Evolutionary conservation across 345 rosid species (phyloP), one percentile per base, ranked within the genome.

Genomic region (Carallia brachiata): DNA sequence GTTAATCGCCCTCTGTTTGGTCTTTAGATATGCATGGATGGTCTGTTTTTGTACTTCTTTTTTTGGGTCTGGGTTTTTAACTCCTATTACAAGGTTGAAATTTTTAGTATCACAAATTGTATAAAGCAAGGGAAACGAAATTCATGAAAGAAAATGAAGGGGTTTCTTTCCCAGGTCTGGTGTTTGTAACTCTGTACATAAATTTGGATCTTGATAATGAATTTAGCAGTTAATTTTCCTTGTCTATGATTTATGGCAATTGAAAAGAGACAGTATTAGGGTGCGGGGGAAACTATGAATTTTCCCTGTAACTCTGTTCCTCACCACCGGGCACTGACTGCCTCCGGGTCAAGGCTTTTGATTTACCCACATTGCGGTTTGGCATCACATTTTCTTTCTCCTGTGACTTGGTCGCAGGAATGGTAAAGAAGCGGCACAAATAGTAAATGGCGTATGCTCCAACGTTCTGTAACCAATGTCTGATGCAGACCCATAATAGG

Each of bases 61-160:
- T 68, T 23, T 1, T 62, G 58, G 54, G 75, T 68, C 40, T 79
- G 82, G 74, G 82, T 53, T 74, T 40, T 61, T 66, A 76, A 80
- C 50, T 76, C 52, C 61, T 69, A 54, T 71, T 55, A 65, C 47
- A 54, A 50, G 67, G 67, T 62, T 62, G 61, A 31, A 69, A 44
- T 53, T 27, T 23, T 10, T 61, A 63, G 75, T 62, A 48, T 44
- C 66, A 73, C 69, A 72, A 71, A 73, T 71, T 83, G 84, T 78
- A 80, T 62, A 52, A 66, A 52, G 12, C n/a, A 23, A 4, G 77
- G 83, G 75, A 61, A 69, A 75, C 62, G 72, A 66, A 71, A 63
- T 30, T 79, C 55, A 7, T 36, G 36, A 36, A 19, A 55, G 52
- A 56, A 55, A 23, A 48, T 3, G n/a, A 56, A 31, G 3, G 39